Base-by-base conservation (phyloP, 345 rosid species). In the Moricandia moricandioides region DNA sequence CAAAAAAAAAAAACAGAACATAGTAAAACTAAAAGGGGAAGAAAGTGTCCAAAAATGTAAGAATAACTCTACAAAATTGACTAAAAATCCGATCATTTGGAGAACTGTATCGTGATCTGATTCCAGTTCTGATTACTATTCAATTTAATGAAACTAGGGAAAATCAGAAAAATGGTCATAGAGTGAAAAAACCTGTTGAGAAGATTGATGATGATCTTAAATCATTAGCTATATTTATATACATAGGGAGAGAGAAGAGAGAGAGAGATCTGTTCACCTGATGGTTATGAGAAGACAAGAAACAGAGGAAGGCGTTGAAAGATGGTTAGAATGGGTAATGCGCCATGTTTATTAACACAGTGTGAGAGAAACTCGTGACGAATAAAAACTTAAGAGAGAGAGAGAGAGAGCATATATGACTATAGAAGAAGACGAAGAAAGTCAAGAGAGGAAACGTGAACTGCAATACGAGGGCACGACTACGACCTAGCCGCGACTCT, bases 401-500 rank as follows among this genome's bases (percentile, higher is more conserved):
- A 72, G 31, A 70, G 33, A 55, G 24, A 34, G 58, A 27, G 69
- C 17, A 57, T 10, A n/a, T 39, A 16, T 17, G 67, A 34, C 49
- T 3, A 13, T 14, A 1, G 59, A 76, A 1, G 76, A 34, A 47
- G 52, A 47, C 18, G 52, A 40, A 35, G 76, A 63, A 39, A 37
- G 54, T 69, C 56, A 45, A n/a, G 40, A 59, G 68, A 62, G 30
- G 66, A 78, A 78, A 78, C 78, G 82, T 78, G 82, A 73, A 55
- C 45, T 78, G 67, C 55, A 73, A 78, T 73, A 62, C 34, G 66
- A 72, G 63, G 3, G 70, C 69, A 78, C 74, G 74, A 72, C 73
- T 29, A 67, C n/a, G 78, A 78, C 78, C 55, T 78, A 29, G 70
- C 69, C 70, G 73, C 65, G 40, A 65, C 80, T 71, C 37, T 59